phyloP scores from a whole-genome alignment of 2,329 filamentous ascomycete species.

The Penicillium sp. region DNA sequence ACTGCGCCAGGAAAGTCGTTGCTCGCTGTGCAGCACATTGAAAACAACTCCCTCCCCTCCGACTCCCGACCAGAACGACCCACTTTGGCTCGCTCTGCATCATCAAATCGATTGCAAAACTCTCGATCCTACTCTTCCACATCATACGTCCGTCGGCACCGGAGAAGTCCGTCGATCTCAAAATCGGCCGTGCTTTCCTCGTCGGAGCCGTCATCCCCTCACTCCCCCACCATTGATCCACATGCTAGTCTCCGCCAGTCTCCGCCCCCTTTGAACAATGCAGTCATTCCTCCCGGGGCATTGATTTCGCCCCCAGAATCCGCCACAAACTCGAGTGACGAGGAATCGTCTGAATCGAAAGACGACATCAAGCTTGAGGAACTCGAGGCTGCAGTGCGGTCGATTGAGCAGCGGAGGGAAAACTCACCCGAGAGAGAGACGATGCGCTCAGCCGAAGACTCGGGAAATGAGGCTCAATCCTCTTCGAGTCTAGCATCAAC shows the following conservation, averaged over 20 bases:
- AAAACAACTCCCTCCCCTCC: conserved; percentile 52
- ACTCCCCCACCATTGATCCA: conserved; percentile 39
- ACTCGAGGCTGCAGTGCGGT: conserved; percentile 79
- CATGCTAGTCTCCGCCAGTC: conserved; percentile 75
- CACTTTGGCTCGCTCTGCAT: conserved; percentile 24
- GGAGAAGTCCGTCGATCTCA: conserved; percentile 59
- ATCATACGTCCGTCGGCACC: conserved; percentile 64
- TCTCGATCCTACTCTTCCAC: conserved; percentile 63
- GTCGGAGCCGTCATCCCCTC: conserved; percentile 31
- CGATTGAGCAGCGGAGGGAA: conserved; percentile 60
- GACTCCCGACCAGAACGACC: conserved; percentile 28
- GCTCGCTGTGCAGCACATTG: conserved; percentile 57
- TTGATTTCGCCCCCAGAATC: conserved; percentile 93
- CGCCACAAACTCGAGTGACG: conserved; percentile 77
- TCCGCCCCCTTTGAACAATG: conserved; percentile 76
- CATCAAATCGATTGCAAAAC: conserved; percentile 50
- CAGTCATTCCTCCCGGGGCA: conserved; percentile 77
- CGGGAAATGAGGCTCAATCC: conserved; percentile 13
- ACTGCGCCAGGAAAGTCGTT: conserved; percentile 58
- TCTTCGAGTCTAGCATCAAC: conserved; percentile 36
- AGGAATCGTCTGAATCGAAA: conserved; percentile 56
- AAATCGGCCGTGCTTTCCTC: conserved; percentile 39
- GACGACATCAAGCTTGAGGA: conserved; percentile 60
- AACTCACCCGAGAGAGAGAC: conserved; percentile 40
- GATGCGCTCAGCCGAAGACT: conserved; percentile 22